These are phyloP conservation scores for Penicillium corylophilum DNA, from an alignment of 2,329 filamentous ascomycete species.

Conservation along the genomic window DNA sequence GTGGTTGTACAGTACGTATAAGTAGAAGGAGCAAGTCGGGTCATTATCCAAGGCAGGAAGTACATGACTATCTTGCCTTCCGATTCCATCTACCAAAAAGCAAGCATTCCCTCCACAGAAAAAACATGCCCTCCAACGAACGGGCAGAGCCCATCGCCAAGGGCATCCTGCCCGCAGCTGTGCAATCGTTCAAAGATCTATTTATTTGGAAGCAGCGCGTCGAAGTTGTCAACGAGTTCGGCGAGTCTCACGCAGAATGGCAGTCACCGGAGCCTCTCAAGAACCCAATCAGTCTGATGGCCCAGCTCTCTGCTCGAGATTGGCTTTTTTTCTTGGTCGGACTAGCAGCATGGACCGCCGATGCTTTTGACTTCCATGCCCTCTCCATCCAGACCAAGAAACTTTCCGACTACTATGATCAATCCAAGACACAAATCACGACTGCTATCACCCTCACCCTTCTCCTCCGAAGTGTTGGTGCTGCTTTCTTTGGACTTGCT, in stretches of 20 bases:
- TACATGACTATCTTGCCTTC: background rate
- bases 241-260: conserved; percentile 68
- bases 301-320: conserved; percentile 61
- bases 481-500: conserved; percentile 71
- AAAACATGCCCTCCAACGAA: conserved; percentile 38
- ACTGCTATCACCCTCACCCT: conserved; percentile 65
- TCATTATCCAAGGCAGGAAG: background rate
- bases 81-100: background rate
- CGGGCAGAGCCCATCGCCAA: conserved; percentile 67
- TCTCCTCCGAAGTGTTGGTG: conserved; percentile 71
- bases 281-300: conserved; percentile 69
- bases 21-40: background rate
- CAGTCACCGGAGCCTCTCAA: conserved; percentile 62
- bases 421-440: conserved; percentile 66
- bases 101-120: background rate
- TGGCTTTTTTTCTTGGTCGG: conserved; percentile 78
- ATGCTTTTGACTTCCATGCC: conserved; percentile 82
- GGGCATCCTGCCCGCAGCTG: conserved; percentile 64
- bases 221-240: conserved; percentile 53
- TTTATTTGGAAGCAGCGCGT: conserved; percentile 75
- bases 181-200: conserved; percentile 63
- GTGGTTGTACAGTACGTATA: conserved; percentile 10
- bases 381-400: conserved; percentile 76
- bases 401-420: conserved; percentile 59
- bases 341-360: conserved; percentile 73